These are phyloP conservation scores for Golubevia sp. DNA, from an alignment of 1,284 basidiomycete genomes.

Conservation along the genomic window DNA sequence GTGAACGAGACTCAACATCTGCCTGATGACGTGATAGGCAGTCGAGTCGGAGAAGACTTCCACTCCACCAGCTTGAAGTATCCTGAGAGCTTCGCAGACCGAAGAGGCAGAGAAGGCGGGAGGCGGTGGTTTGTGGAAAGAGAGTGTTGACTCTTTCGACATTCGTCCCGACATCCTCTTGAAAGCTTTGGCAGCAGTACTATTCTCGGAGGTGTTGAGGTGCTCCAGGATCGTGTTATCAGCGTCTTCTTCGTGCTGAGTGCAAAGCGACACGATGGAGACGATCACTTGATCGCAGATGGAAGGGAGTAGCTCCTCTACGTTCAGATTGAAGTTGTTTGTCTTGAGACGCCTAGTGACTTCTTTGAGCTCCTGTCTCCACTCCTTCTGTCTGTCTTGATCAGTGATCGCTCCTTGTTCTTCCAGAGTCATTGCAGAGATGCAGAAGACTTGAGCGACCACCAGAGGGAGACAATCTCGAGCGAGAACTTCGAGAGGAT, in stretches of 20 bases:
- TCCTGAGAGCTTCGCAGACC: constrained; percentile 60
- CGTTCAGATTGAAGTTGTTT: background rate
- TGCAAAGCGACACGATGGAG: background rate
- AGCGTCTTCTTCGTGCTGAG: background rate
- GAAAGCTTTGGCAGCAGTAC: background rate
- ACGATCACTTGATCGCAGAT: background rate
- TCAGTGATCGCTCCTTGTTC: background rate
- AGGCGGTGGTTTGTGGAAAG: constrained; percentile 1
- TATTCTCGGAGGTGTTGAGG: background rate
- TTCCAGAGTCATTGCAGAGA: background rate
- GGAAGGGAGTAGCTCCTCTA: background rate
- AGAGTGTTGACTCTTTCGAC: too few species aligned
- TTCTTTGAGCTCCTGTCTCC: background rate
- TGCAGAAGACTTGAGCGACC: background rate
- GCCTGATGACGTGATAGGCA: constrained; percentile 22
- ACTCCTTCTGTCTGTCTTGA: background rate
- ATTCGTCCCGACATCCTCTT: too few species aligned
- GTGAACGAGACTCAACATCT: background rate
- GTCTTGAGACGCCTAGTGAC: background rate
- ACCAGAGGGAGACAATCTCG: background rate
- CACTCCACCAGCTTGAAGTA: constrained; percentile 12
- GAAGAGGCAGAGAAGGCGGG: constrained; percentile 16
- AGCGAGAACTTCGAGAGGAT: background rate
- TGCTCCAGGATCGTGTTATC: background rate
- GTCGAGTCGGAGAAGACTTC: constrained; percentile 63